These are phyloP conservation scores for Kitagawia praeruptora DNA, from an alignment of 129 eudicot genomes.

Conservation along the genomic window DNA sequence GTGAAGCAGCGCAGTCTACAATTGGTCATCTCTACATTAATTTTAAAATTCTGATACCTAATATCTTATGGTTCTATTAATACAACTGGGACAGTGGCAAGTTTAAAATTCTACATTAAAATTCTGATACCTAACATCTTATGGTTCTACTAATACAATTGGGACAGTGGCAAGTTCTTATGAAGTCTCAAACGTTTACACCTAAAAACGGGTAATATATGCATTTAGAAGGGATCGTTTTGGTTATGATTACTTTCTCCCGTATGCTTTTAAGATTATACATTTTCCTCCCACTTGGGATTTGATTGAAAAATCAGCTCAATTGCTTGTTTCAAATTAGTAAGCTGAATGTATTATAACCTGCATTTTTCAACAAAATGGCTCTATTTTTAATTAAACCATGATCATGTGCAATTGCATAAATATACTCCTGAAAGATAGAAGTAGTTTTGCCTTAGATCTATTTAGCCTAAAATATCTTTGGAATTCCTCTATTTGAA, in stretches of 20 bases:
- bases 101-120: no score
- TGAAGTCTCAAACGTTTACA: not conserved
- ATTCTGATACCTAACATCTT: not conserved
- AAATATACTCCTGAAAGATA: no score
- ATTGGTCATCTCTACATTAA: not conserved
- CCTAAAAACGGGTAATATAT: not conserved
- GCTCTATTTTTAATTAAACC: no score
- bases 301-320: not conserved
- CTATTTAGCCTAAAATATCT: no score
- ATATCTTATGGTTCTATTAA: not conserved
- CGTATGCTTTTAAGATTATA: not conserved
- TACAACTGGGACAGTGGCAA: no score
- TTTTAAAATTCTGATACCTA: not conserved
- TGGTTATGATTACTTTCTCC: not conserved
- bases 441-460: no score
- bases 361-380: no score
- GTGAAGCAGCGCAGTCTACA: not conserved
- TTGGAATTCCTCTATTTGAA: no score
- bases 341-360: no score
- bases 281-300: not conserved
- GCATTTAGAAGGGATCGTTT: not conserved
- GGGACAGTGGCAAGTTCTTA: not conserved
- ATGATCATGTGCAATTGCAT: no score
- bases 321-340: not conserved
- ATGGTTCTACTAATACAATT: not conserved